Percentiles rank a stretch among this genome's conserved stretches.
phyloP scores from a whole-genome alignment of 768 basidiomycete genomes.

The Hypholoma fasciculare region DNA sequence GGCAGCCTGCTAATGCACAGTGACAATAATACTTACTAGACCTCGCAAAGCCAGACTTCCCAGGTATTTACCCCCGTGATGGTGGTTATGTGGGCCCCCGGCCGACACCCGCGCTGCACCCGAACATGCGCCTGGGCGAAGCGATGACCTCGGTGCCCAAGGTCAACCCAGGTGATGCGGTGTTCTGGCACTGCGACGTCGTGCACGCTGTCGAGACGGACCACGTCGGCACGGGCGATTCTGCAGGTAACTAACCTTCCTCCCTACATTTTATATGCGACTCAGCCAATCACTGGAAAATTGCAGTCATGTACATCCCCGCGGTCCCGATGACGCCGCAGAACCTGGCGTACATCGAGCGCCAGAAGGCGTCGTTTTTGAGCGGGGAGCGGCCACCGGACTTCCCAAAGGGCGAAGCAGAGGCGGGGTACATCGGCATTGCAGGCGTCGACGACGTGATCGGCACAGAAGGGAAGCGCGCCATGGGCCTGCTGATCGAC shows the following conservation, averaged over 20 bases:
- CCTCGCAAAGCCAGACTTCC: conserved; percentile 48
- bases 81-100: conserved; percentile 42
- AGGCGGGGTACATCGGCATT: conserved; percentile 35
- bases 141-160: conserved; percentile 73
- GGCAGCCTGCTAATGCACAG: no score
- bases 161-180: conserved; percentile 75
- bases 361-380: conserved; percentile 65
- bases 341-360: conserved; percentile 60
- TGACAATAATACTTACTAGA: conserved; percentile 28
- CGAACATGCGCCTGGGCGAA: conserved; percentile 61
- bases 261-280: not conserved
- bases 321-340: conserved; percentile 65
- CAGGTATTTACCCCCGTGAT: conserved; percentile 43
- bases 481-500: conserved; percentile 35
- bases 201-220: conserved; percentile 50
- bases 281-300: not conserved
- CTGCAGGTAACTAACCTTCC: conserved; percentile 40
- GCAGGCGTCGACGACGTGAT: conserved; percentile 35
- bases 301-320: conserved; percentile 77
- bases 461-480: conserved; percentile 33
- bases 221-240: conserved; percentile 55
- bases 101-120: conserved; percentile 59
- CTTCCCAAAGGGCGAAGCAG: conserved; percentile 50
- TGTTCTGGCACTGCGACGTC: conserved; percentile 75
- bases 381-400: conserved; percentile 67